phyloP scores from a whole-genome alignment of 805 yeast genomes.

The Starmerella floris region DNA sequence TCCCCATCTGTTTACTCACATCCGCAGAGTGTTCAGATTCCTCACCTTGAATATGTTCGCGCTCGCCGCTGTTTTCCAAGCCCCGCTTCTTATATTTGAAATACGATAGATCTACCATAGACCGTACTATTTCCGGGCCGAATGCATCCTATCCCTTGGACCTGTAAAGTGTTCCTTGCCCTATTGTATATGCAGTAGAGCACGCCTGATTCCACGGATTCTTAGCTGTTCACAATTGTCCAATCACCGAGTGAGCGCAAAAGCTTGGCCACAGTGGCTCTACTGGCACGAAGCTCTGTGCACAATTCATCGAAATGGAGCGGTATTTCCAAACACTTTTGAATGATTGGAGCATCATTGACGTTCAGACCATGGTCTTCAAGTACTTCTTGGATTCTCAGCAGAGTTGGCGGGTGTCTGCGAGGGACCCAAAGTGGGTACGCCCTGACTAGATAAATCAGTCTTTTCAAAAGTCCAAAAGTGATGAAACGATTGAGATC shows the following conservation, averaged over 20 bases:
- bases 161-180: too few species aligned
- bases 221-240: constrained; percentile 12
- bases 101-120: constrained; percentile 4
- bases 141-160: too few species aligned
- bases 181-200: too few species aligned
- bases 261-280: constrained; percentile 15
- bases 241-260: constrained; percentile 20
- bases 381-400: constrained; percentile 6
- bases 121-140: too few species aligned
- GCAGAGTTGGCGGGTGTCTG: constrained; percentile 3
- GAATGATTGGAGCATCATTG: constrained; percentile 5
- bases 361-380: constrained; percentile 8
- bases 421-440: constrained; percentile 43
- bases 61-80: too few species aligned
- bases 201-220: too few species aligned
- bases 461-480: constrained; percentile 71
- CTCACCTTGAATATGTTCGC: too few species aligned
- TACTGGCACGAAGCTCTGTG: constrained; percentile 20
- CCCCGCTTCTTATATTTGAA: constrained; percentile 5
- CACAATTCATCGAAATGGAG: constrained; percentile 20
- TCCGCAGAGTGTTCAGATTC: too few species aligned
- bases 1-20: too few species aligned
- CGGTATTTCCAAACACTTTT: constrained; percentile 12
- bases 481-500: constrained; percentile 76
- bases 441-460: constrained; percentile 67